Evolutionary conservation across 1,284 basidiomycete genomes (phyloP).

Genomic region (Cryptococcus sp.): DNA sequence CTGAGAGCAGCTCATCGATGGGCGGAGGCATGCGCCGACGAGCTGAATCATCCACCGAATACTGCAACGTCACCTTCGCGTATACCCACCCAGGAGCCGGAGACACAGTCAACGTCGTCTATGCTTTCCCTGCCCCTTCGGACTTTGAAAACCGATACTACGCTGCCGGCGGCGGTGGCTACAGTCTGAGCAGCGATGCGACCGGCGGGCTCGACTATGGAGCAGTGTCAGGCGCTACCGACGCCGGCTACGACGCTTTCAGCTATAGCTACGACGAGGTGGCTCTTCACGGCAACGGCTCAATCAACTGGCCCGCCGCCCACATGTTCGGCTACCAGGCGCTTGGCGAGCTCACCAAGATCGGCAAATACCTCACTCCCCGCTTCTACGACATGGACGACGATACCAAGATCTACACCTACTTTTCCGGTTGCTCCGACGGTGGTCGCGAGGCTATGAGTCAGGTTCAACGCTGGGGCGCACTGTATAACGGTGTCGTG

Average conservation of each 20-base stretch:
- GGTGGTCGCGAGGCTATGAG: constrained; percentile 41
- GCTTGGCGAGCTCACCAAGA: constrained; percentile 12
- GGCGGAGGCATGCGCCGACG: no score
- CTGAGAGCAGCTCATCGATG: no score
- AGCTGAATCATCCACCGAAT: background rate
- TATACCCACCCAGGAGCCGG: constrained; percentile 3
- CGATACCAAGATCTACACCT: constrained; percentile 16
- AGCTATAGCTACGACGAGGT: constrained; percentile 4
- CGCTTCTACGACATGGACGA: constrained; percentile 12
- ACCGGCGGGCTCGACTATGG: constrained; percentile 14
- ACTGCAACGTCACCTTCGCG: constrained; percentile 8
- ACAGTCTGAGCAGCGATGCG: background rate
- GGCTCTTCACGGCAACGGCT: constrained; percentile 12
- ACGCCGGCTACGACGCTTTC: constrained; percentile 15
- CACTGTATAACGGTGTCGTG: constrained; percentile 47
- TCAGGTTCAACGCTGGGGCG: constrained; percentile 28
- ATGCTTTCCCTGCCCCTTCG: background rate
- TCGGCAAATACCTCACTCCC: constrained; percentile 16
- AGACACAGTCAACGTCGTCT: constrained; percentile 3
- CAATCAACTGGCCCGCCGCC: constrained; percentile 8
- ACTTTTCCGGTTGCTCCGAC: constrained; percentile 33
- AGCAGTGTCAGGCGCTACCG: constrained; percentile 15
- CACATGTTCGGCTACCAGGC: constrained; percentile 15
- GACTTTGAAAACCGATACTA: constrained; percentile 2
- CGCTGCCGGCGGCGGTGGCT: constrained; percentile 5